Evolutionary conservation across 192 early-diverging fungal genomes (phyloP), one percentile per base, ranked within the genome.

Genomic region (Glomus cerebriforme): DNA sequence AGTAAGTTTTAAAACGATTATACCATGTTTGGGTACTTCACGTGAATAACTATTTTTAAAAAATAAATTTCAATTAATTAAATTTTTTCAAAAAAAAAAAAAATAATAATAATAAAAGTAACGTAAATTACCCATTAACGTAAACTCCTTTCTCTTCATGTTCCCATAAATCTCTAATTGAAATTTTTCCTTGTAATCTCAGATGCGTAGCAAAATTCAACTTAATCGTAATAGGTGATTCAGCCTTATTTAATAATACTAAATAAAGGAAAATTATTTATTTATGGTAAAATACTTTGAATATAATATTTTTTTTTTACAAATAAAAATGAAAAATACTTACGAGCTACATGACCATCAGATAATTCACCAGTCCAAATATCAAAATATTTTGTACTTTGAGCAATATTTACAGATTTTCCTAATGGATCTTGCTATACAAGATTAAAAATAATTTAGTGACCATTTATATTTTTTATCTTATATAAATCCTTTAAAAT

Each of bases 371-470:
- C 70, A 54, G 45, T 17, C 70, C 70, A 73, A 54, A 73, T 73
- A 54, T 73, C 70, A 2, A 10, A 73, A 35, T 7, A 67, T 19
- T 17, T 24, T 19, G 43, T 47, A 26, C 45, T 35, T 49, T 73
- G 19, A 4, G 26, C 45, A 12, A 73, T 45, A 27, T 22, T 24
- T 27, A 54, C 70, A 22, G 70, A 72, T 47, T 47, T 75, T 4
- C 88, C 89, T 0, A 90, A 80, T 10, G 83, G 66, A 75, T 92
- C 91, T 81, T 92, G 91, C 65, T 67, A 67, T 13, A 67, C 7
- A 8, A 67, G n/a, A n/a, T n/a, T n/a, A n/a, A 32, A 32, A 67
- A 32, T 35, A 67, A 7, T 37, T n/a, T 22, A 35, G 22, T 54
- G 17, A 54, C 3, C 19, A n/a, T n/a, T n/a, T n/a, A n/a, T 19